phyloP scores from a whole-genome alignment of 108 stramenopile genomes.

The Chaetoceros tenuissimus region DNA sequence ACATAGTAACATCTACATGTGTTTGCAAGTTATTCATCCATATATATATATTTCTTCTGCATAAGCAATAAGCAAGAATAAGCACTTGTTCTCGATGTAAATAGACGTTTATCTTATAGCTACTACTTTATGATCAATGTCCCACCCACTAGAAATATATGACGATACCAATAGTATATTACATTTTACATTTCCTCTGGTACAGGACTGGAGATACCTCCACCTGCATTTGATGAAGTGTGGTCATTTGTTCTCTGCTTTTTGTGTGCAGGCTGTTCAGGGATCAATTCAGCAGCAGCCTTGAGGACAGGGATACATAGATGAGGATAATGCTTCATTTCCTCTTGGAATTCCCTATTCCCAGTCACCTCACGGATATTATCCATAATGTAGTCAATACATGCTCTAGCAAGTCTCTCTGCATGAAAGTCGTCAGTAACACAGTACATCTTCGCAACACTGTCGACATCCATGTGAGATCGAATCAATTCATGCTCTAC shows the following conservation, averaged over 20 bases:
- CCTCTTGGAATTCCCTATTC: conserved; percentile 74
- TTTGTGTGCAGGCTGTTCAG: conserved; percentile 73
- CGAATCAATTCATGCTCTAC: conserved; percentile 85
- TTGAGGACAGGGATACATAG: conserved; percentile 85
- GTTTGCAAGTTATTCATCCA: too few species aligned
- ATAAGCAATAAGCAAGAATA: too few species aligned
- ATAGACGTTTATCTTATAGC: too few species aligned
- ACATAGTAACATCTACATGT: too few species aligned
- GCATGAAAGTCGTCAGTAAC: conserved; percentile 85
- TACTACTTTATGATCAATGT: too few species aligned
- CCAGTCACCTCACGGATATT: conserved; percentile 82
- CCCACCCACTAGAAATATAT: too few species aligned
- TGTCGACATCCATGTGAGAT: conserved; percentile 64
- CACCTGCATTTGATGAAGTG: conserved; percentile 6
- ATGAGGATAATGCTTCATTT: conserved; percentile 86
- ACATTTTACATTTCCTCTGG: conserved; percentile 26
- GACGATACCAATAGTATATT: too few species aligned
- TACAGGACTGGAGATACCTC: conserved; percentile 26
- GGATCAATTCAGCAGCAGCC: conserved; percentile 87
- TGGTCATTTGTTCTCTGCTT: conserved; percentile 58
- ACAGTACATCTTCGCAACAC: conserved; percentile 82
- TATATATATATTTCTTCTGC: too few species aligned
- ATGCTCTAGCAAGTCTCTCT: conserved; percentile 57
- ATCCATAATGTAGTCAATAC: conserved; percentile 84
- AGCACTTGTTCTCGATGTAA: too few species aligned